Percentiles rank a stretch among this genome's conserved stretches.
Conservation (phyloP, 495 filamentous ascomycete species). For the Bathelium albidoporum region DNA sequence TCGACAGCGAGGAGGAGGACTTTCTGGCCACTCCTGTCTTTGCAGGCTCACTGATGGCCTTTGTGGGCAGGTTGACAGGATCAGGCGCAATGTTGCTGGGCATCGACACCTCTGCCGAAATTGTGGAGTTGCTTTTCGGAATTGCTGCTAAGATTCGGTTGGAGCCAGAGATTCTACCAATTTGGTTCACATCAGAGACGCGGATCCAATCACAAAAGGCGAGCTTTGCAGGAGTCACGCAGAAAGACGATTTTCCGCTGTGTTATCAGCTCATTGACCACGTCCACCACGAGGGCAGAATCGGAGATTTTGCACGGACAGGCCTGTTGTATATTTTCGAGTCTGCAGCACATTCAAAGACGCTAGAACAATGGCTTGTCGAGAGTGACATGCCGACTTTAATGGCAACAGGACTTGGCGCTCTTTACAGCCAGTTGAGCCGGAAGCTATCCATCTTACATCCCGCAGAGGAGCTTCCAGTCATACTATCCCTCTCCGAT, state of each 20-base stretch:
- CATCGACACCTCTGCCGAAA: constrained; percentile 65
- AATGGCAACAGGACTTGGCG: constrained; percentile 93
- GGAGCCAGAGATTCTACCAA: constrained; percentile 69
- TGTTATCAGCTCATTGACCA: constrained; percentile 94
- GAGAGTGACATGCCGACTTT: constrained; percentile 92
- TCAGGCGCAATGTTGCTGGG: constrained; percentile 50
- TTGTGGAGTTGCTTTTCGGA: constrained; percentile 87
- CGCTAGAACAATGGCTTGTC: constrained; percentile 88
- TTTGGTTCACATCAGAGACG: constrained; percentile 56
- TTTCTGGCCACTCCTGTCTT: constrained; percentile 80
- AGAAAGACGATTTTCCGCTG: constrained; percentile 88
- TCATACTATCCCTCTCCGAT: constrained; percentile 78
- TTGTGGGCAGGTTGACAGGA: constrained; percentile 58
- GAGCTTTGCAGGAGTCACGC: constrained; percentile 70
- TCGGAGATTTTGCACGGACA: constrained; percentile 95
- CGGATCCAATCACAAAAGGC: constrained; percentile 39
- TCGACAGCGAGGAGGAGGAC: constrained; percentile 91
- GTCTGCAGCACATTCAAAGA: constrained; percentile 68
- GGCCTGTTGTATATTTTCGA: constrained; percentile 94
- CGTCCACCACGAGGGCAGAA: constrained; percentile 83
- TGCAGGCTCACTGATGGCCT: constrained; percentile 68
- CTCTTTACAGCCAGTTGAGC: constrained; percentile 92
- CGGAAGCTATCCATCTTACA: constrained; percentile 38
- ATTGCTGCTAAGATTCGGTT: constrained; percentile 90
- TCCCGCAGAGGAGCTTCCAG: constrained; percentile 57